Base-by-base conservation (phyloP, 2,329 filamentous ascomycete species). In the Diaporthe citri region DNA sequence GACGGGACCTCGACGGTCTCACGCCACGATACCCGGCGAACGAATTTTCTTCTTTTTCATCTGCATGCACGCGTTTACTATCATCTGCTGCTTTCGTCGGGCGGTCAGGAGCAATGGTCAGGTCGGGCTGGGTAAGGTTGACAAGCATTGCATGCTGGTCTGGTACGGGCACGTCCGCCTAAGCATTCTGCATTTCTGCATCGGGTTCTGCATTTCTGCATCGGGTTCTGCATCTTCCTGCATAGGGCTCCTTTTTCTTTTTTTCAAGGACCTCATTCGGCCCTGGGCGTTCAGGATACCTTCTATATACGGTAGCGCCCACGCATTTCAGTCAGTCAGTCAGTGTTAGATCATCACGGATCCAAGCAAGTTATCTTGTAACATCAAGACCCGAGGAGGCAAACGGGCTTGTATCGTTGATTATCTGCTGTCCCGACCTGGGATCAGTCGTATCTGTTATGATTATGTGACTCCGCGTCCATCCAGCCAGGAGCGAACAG, bases 291-390 rank as follows among this genome's bases (percentile, higher is more conserved):
- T 72, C 46, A 56, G 69, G 67, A 74, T 64, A 66, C 51, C 28
- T 72, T 62, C 17, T 62, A 56, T 76, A 75, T 48, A 76, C 25
- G 73, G 73, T 66, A 73, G 70, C 70, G 73, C 74, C 73, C 69
- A 70, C 75, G 73, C 75, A 71, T 66, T 56, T 41, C 59, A n/a
- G 56, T 64, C 59, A n/a, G 56, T 64, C 59, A 34, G 52, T 72
- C 48, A 43, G 31, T 72, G 46, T 71, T 66, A 64, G 69, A 46
- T 41, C 36, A 46, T 55, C 43, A 56, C 41, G 36, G 59, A n/a
- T 72, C 22, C 28, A 56, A 55, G 34, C 48, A 66, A 52, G 48
- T 62, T 34, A 60, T 71, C n/a, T 36, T 48, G 46, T 72, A 66
- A 64, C 66, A 72, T n/a, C 25, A 62, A 64, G 36, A 34, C 56